A percentile compares a stretch with the other conserved stretches of the same genome.
Conservation (phyloP, 1,139 yeast species). For the Hyphopichia burtonii region DNA sequence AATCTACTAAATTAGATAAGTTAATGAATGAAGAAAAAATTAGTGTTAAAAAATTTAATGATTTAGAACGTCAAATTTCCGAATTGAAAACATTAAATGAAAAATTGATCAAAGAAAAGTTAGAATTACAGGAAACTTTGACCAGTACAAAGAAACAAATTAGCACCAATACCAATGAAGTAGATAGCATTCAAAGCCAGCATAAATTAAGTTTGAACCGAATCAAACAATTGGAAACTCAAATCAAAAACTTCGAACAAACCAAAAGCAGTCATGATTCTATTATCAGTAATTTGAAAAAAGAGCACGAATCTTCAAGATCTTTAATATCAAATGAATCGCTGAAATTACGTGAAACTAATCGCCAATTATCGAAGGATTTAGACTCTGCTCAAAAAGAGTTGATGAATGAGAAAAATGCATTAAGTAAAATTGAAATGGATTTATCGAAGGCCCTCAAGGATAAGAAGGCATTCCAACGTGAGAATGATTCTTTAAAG, state of each 20-base stretch:
- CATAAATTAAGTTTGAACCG: slow-evolving; percentile 12
- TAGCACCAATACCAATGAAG: slow-evolving; percentile 9
- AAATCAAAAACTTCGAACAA: slow-evolving; percentile 2
- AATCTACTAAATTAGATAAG: slow-evolving; percentile 22
- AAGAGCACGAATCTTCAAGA: slow-evolving; percentile 15
- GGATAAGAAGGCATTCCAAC: not conserved
- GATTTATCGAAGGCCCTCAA: slow-evolving; percentile 26
- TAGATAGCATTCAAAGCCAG: slow-evolving; percentile 15
- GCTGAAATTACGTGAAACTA: slow-evolving; percentile 11
- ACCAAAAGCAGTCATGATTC: slow-evolving; percentile 17
- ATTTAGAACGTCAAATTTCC: slow-evolving; percentile 8
- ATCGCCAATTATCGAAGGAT: slow-evolving; percentile 10
- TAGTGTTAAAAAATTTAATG: slow-evolving; percentile 1
- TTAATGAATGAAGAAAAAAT: slow-evolving; percentile 23
- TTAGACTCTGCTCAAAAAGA: slow-evolving; percentile 37
- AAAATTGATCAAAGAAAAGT: slow-evolving; percentile 16
- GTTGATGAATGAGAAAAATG: slow-evolving; percentile 27
- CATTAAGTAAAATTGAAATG: slow-evolving; percentile 37
- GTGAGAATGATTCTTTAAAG: slow-evolving; percentile 10
- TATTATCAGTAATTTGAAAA: slow-evolving; percentile 15
- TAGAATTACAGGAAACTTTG: slow-evolving; percentile 13
- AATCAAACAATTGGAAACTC: slow-evolving; percentile 8
- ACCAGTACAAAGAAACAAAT: slow-evolving; percentile 8
- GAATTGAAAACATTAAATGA: slow-evolving; percentile 16
- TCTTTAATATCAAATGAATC: slow-evolving; percentile 10